Base-by-base conservation (phyloP, 495 filamentous ascomycete species). In the Evernia prunastri region DNA sequence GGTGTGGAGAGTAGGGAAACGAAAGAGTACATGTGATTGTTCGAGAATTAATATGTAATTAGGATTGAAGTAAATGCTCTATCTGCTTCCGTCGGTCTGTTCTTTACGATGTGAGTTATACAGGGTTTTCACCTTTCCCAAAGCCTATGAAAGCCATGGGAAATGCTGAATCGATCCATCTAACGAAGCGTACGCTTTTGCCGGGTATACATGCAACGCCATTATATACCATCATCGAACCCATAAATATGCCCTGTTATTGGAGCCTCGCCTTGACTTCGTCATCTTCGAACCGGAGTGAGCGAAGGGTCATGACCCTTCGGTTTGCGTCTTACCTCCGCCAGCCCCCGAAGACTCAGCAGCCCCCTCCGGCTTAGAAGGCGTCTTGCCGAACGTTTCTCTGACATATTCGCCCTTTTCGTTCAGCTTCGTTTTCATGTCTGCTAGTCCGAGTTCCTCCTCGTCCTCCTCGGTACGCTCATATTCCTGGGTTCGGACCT, bases 391-490 rank as follows among this genome's bases (percentile, higher is more conserved):
- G 37, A 49, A 54, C 45, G 67, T 51, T 53, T 71, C 68, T 59
- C 39, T 66, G 35, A 67, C 65, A 58, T 73, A 63, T 51, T 71
- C 68, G 29, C 82, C 83, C 53, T 83, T 78, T 71, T 88, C 90
- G 76, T 97, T 97, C 0, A 84, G 86, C 71, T 96, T 91, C 0
- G 86, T 87, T 80, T 92, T 95, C 86, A 98, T 97, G 70, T 97
- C 93, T 47, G 74, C 83, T 67, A 97, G 76, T 0, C 94, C 94
- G 27, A 98, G 78, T 40, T 96, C 88, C 67, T 97, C 95, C 72
- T 94, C 87, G 73, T 97, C 95, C 74, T 96, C 87, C 0, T 86
- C 85, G 1, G 92, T 95, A 65, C 94, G 82, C 56, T 87, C 85
- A 71, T 97, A 97, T 42, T 96, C 92, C 73, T 91, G 91, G 5